Conservation (phyloP, 192 early-diverging fungal species). For the Coemansia sp. region DNA sequence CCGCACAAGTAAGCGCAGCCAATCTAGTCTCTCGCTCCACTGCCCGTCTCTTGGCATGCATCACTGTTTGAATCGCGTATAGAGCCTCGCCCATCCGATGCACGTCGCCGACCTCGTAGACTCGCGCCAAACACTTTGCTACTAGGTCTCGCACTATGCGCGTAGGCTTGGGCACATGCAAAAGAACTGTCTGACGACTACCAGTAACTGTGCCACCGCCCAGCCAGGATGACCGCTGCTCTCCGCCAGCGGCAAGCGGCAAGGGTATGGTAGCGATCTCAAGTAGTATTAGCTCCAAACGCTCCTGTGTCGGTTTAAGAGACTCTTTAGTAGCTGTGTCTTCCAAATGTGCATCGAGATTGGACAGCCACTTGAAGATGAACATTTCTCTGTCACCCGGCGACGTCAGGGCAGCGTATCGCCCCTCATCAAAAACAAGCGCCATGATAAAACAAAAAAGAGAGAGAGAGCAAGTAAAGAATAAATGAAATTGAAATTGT, state of each 20-base stretch:
- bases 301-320: conserved; percentile 67
- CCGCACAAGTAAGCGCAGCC: conserved; percentile 75
- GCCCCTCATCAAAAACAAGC: conserved; percentile 60
- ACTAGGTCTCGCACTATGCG: conserved; percentile 40
- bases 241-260: conserved; percentile 65
- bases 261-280: conserved; percentile 69
- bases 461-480: not conserved
- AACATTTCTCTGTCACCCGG: conserved; percentile 78
- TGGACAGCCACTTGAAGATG: conserved; percentile 89
- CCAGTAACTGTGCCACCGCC: conserved; percentile 47
- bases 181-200: conserved; percentile 32
- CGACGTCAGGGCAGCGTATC: conserved; percentile 44
- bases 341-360: conserved; percentile 77
- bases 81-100: conserved; percentile 42
- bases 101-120: conserved; percentile 45
- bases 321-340: conserved; percentile 26
- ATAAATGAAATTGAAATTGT: conserved; percentile 4
- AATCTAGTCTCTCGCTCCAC: conserved; percentile 18
- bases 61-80: conserved; percentile 31
- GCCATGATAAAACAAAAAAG: not conserved
- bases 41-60: conserved; percentile 14
- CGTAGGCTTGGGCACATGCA: conserved; percentile 33
- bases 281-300: conserved; percentile 73
- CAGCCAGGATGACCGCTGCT: conserved; percentile 67
- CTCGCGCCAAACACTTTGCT: conserved; percentile 29